These are phyloP conservation scores for Ambrosiella cleistominuta DNA, from an alignment of 2,329 filamentous ascomycete species.

Conservation along the genomic window DNA sequence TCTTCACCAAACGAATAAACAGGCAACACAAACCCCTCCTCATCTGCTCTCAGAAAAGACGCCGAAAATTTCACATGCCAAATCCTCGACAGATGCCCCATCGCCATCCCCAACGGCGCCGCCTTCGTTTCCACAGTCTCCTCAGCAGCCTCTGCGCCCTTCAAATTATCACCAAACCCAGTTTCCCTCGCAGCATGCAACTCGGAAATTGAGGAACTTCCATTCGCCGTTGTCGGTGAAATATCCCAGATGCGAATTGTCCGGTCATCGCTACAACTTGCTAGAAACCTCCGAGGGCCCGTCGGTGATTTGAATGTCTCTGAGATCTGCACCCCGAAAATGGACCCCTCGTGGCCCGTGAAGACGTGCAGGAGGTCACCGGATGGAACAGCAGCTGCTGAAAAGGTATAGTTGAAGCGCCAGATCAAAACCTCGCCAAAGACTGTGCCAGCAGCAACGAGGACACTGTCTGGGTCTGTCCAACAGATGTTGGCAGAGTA, in stretches of 20 bases:
- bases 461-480: slow-evolving; percentile 37
- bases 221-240: slow-evolving; percentile 22
- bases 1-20: slow-evolving; percentile 77
- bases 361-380: slow-evolving; percentile 36
- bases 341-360: slow-evolving; percentile 69
- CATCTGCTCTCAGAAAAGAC: slow-evolving; percentile 13
- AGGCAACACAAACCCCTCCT: slow-evolving; percentile 21
- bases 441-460: slow-evolving; percentile 77
- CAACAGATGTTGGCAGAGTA: slow-evolving; percentile 67
- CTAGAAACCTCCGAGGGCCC: slow-evolving; percentile 43
- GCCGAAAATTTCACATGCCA: slow-evolving; percentile 63
- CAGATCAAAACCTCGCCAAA: slow-evolving; percentile 90
- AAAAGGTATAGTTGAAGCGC: slow-evolving; percentile 39
- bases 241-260: slow-evolving; percentile 83
- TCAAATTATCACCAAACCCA: slow-evolving; percentile 35
- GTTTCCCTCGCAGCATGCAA: slow-evolving; percentile 34
- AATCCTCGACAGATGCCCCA: slow-evolving; percentile 79
- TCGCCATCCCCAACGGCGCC: slow-evolving; percentile 47
- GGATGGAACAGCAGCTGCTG: slow-evolving; percentile 3
- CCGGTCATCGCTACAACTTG: slow-evolving; percentile 87
- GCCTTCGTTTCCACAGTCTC: slow-evolving; percentile 1
- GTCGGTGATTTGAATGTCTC: slow-evolving; percentile 23
- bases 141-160: neutral
- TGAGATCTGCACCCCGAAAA: slow-evolving; percentile 79
- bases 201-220: slow-evolving; percentile 17